phyloP scores from a whole-genome alignment of 768 basidiomycete genomes.

The Leccinellum albellum region DNA sequence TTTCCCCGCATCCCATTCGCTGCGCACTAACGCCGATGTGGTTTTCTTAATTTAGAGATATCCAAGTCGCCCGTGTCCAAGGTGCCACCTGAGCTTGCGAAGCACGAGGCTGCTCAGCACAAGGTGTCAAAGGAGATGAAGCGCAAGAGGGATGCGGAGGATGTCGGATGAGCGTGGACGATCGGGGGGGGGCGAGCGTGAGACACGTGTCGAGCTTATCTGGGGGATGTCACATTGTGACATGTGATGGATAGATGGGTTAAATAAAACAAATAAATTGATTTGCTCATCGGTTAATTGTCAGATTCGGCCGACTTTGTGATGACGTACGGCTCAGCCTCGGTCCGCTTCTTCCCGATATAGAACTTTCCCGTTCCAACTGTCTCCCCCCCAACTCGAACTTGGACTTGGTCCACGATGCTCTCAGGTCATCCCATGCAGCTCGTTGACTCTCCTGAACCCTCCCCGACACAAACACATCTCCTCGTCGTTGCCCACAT shows the following conservation, averaged over 20 bases:
- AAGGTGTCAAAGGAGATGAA: constrained; percentile 94
- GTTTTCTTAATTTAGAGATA: constrained; percentile 57
- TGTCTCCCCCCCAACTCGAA: background rate
- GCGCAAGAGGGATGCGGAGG: constrained; percentile 83
- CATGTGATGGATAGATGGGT: background rate
- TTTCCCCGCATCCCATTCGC: constrained; percentile 9
- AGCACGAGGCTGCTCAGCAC: constrained; percentile 89
- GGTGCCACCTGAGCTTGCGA: constrained; percentile 81
- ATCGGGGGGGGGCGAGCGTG: background rate
- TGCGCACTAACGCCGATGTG: constrained; percentile 15
- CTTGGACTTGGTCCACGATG: constrained; percentile 24
- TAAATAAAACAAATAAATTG: background rate
- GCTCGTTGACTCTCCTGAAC: constrained; percentile 11
- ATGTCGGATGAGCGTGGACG: constrained; percentile 43
- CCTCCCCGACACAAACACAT: background rate
- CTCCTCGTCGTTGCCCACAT: background rate
- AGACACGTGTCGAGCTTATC: background rate
- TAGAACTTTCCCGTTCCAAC: constrained; percentile 7
- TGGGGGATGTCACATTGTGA: background rate
- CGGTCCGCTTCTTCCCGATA: constrained; percentile 19
- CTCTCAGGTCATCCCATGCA: constrained; percentile 39
- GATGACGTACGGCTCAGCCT: constrained; percentile 7
- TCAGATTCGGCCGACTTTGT: constrained; percentile 13
- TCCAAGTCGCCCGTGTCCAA: constrained; percentile 92
- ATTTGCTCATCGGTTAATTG: background rate